Evolutionary conservation across 371 early-diverging fungal species (phyloP), one percentile per base, ranked within the genome.

Genomic region (Rhizopus stolonifer): DNA sequence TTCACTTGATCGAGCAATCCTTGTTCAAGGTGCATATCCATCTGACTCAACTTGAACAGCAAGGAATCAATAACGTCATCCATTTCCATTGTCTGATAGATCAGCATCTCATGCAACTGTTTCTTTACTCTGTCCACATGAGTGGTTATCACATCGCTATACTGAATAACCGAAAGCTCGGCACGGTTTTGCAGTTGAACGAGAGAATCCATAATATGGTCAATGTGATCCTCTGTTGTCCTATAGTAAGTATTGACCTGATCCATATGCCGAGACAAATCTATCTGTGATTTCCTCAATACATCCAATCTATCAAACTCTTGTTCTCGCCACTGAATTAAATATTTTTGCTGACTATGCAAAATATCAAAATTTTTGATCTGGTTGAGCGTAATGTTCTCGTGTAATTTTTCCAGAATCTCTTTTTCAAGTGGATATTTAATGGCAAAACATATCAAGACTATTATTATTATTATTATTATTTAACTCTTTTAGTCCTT

Each of bases 371-470:
- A 63, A 18, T 63, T 63, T 24, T 54, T 53, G 15, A 49, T 38
- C 26, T 63, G 64, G 24, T 58, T 58, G 1, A 54, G 15, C 4
- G 64, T 58, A 19, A 63, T 58, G 10, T 63, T 58, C 33, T 4
- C 21, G 34, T 58, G 54, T 0, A 58, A 14, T 19, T 23, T 39
- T 24, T 63, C 55, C 0, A 63, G 52, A 2, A 60, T 52, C 3
- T 65, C 65, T 60, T 57, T 59, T 29, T 65, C 60, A 19, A 60
- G 32, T 11, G 65, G 60, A 17, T 60, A 60, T 34, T 53, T 26
- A 11, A 65, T 54, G 17, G 65, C 60, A 50, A 60, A 65, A 24
- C 65, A 65, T 14, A 65, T 65, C 26, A 50, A 22, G 1, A 49
- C 65, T 64, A 34, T n/a, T n/a, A n/a, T n/a, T n/a, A n/a, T n/a